phyloP scores from a whole-genome alignment of 495 filamentous ascomycete genomes.

The Neurospora sp. region DNA sequence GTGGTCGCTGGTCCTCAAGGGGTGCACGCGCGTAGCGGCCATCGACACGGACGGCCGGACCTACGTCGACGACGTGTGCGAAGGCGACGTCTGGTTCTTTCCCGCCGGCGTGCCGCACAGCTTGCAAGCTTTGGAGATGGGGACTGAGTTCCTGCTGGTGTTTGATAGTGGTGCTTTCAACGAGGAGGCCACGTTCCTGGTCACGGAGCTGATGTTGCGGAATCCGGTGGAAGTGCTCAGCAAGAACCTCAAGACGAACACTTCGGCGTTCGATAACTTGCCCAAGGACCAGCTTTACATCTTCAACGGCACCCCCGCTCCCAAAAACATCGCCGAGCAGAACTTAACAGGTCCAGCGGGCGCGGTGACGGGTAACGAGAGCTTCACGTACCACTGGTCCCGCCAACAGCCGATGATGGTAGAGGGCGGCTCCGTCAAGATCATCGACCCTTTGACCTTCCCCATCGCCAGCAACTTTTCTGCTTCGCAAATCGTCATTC shows the following conservation, averaged over 20 bases:
- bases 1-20: slow-evolving; percentile 56
- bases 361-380: slow-evolving; percentile 34
- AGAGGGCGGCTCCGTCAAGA: slow-evolving; percentile 56
- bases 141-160: slow-evolving; percentile 58
- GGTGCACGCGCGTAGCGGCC: slow-evolving; percentile 49
- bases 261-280: slow-evolving; percentile 46
- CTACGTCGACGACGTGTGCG: slow-evolving; percentile 55
- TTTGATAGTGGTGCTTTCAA: slow-evolving; percentile 62
- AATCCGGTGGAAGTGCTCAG: slow-evolving; percentile 53
- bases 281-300: slow-evolving; percentile 55
- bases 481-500: slow-evolving; percentile 52
- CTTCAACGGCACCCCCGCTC: slow-evolving; percentile 54
- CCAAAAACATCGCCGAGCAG: slow-evolving; percentile 48
- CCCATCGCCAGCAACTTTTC: slow-evolving; percentile 49
- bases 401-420: slow-evolving; percentile 47
- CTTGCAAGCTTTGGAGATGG: slow-evolving; percentile 54
- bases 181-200: slow-evolving; percentile 60
- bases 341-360: slow-evolving; percentile 53
- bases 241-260: slow-evolving; percentile 49
- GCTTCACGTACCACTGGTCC: slow-evolving; percentile 60
- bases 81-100: slow-evolving; percentile 66
- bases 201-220: slow-evolving; percentile 51
- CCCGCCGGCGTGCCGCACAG: slow-evolving; percentile 55
- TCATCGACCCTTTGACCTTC: slow-evolving; percentile 54
- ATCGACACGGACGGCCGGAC: slow-evolving; percentile 53